A percentile compares a stretch with the other conserved stretches of the same genome.
Evolutionary conservation across 345 rosid genomes (phyloP).

Genomic region (Ceriops tagal): DNA sequence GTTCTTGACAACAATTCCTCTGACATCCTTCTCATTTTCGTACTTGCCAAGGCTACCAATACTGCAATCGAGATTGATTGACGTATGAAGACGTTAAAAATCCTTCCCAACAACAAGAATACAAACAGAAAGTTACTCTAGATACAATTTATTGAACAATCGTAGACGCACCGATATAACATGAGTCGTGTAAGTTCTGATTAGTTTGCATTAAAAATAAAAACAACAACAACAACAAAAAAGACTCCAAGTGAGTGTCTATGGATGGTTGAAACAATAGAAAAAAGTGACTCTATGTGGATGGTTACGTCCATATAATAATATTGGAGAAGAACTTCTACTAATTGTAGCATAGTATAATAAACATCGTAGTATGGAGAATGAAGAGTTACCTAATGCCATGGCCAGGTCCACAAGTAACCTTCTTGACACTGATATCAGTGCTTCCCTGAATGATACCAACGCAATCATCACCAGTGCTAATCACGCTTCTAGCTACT

Average conservation of each 20-base stretch:
- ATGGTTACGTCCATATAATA: too few relatives aligned
- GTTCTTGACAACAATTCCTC: constrained; percentile 39
- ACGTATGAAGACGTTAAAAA: not conserved
- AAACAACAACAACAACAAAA: too few relatives aligned
- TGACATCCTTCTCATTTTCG: constrained; percentile 49
- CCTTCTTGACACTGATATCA: constrained; percentile 39
- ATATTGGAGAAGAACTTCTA: too few relatives aligned
- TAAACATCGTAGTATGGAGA: too few relatives aligned
- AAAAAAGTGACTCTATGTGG: too few relatives aligned
- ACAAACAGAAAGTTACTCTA: too few relatives aligned
- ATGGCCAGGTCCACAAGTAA: constrained; percentile 76
- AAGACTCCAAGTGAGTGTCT: too few relatives aligned
- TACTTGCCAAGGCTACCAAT: constrained; percentile 75
- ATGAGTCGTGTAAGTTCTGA: too few relatives aligned
- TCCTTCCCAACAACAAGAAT: too few relatives aligned
- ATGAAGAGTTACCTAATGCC: constrained; percentile 48
- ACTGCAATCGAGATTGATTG: constrained; percentile 24
- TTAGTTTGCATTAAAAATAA: too few relatives aligned
- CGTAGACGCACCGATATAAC: too few relatives aligned
- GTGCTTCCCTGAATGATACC: constrained; percentile 58
- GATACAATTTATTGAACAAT: not conserved
- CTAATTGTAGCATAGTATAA: not conserved
- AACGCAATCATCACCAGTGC: constrained; percentile 72
- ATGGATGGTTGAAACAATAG: too few relatives aligned
- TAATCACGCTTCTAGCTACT: constrained; percentile 33